These are phyloP conservation scores for Pichia pseudocactophila DNA, from an alignment of 805 yeast species.

Conservation along the genomic window DNA sequence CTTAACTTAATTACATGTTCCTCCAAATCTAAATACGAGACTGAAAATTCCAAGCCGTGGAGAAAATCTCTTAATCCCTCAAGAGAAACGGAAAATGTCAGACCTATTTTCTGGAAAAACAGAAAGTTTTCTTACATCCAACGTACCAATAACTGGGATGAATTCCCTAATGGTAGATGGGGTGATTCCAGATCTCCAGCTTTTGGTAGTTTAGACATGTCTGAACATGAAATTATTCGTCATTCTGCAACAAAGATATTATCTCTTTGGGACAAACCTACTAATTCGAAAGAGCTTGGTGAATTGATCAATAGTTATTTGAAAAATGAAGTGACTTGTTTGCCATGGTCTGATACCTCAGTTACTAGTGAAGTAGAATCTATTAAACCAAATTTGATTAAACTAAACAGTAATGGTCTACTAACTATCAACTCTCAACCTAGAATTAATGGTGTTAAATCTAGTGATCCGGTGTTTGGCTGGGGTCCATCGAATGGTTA, in stretches of 20 bases:
- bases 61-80: constrained; percentile 78
- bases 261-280: constrained; percentile 86
- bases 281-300: constrained; percentile 47
- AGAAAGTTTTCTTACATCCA: constrained; percentile 84
- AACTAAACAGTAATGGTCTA: constrained; percentile 58
- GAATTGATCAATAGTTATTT: constrained; percentile 60
- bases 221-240: constrained; percentile 71
- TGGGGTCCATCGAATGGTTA: constrained; percentile 96
- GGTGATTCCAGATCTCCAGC: constrained; percentile 98
- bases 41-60: constrained; percentile 59
- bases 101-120: constrained; percentile 95
- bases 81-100: constrained; percentile 70
- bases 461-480: constrained; percentile 66
- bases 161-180: constrained; percentile 98
- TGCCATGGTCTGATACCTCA: constrained; percentile 96
- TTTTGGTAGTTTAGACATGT: constrained; percentile 79
- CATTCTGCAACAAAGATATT: constrained; percentile 74
- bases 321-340: constrained; percentile 56
- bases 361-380: constrained; percentile 65
- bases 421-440: constrained; percentile 92
- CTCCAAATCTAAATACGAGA: constrained; percentile 14
- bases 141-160: constrained; percentile 93
- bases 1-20: constrained; percentile 40
- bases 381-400: constrained; percentile 49
- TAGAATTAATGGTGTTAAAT: constrained; percentile 69